phyloP scores from a whole-genome alignment of 164 flowering plant species.

The Dillenia turbinata region DNA sequence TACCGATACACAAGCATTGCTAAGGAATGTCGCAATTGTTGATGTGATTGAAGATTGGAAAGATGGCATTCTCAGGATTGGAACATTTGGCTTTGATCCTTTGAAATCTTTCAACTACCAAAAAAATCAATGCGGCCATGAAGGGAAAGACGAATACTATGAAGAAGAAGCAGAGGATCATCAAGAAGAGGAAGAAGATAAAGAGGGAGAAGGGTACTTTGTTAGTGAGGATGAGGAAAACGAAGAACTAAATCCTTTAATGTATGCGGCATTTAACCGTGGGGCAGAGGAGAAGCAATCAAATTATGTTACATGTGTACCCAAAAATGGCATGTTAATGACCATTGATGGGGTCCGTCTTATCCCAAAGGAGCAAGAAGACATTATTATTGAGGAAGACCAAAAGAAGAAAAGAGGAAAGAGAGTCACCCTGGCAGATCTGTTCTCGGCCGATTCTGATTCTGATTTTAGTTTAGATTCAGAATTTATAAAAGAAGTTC shows the following conservation, averaged over 20 bases:
- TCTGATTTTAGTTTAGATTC: background rate
- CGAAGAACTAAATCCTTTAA: slow-evolving; percentile 26
- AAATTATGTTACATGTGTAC: background rate
- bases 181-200: slow-evolving; percentile 7
- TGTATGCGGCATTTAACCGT: slow-evolving; percentile 15
- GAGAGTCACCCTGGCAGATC: slow-evolving; percentile 65
- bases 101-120: slow-evolving; percentile 13
- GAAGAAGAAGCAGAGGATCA: slow-evolving; percentile 3
- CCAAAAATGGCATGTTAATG: slow-evolving; percentile 2
- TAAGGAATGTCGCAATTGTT: slow-evolving; percentile 25
- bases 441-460: slow-evolving; percentile 47
- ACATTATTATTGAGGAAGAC: background rate
- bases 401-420: slow-evolving; percentile 25
- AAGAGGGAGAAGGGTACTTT: background rate
- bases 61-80: slow-evolving; percentile 60
- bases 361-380: background rate
- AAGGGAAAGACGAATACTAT: slow-evolving; percentile 7
- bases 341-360: slow-evolving; percentile 12
- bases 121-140: slow-evolving; percentile 12
- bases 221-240: slow-evolving; percentile 1
- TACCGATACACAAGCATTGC: slow-evolving; percentile 34
- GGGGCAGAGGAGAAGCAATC: slow-evolving; percentile 10
- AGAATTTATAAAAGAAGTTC: background rate
- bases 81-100: slow-evolving; percentile 61
- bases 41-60: slow-evolving; percentile 50